Evolutionary conservation across 2,329 filamentous ascomycete genomes (phyloP), one percentile per base, ranked within the genome.

Genomic region (Fusarium cicatricum): DNA sequence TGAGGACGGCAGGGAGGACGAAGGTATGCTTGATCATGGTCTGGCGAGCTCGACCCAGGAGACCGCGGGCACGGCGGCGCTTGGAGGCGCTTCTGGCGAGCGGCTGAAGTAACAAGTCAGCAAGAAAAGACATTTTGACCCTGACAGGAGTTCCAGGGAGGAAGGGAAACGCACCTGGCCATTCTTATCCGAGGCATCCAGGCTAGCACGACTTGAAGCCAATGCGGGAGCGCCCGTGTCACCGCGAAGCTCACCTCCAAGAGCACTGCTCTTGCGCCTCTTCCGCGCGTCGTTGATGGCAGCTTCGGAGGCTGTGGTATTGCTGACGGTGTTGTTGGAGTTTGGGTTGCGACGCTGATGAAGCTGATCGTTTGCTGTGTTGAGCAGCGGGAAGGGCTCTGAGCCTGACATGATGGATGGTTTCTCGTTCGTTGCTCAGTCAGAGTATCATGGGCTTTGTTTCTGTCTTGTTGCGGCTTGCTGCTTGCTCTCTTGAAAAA

Each of bases 1-100:
- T 76, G 54, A 96, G 77, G 63, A 90, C 74, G 54, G 95, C 83
- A 19, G 94, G 93, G 29, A 86, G 72, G 55, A 82, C 76, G 75
- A 80, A 88, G 40, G 85, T 87, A 73, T 86, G 84, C 73, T 85
- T 87, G 66, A 84, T 65, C 71, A 83, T 81, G 71, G 77, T 79
- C 70, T 85, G 82, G 65, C 82, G 82, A 32, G 83, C 71, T 59
- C 75, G 76, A 23, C 74, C 71, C 47, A 77, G 48, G 52, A 82
- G 62, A 41, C 83, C 80, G 33, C 82, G 80, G 37, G 82, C 80
- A 71, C 84, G 83, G 47, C 83, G 81, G 55, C 82, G 81, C 70
- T 84, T 84, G 31, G 80, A 82, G 71, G 54, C 77, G 78, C 71
- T 80, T 83, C 57, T 63, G 55, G 49, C 61, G 56, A 36, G 67